phyloP scores from a whole-genome alignment of 108 stramenopile genomes.

The Skeletonema menzelii region DNA sequence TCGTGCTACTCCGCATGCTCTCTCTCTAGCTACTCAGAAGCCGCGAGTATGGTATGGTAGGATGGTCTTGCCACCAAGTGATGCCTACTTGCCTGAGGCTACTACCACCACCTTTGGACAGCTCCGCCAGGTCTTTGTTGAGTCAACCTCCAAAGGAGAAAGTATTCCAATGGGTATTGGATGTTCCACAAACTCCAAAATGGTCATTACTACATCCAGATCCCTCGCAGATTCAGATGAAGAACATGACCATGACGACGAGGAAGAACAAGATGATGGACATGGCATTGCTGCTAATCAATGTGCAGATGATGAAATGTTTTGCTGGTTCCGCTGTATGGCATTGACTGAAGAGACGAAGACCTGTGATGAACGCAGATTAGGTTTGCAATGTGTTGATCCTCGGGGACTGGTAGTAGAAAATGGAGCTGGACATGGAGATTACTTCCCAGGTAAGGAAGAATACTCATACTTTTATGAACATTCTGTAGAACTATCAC shows the following conservation, averaged over 20 bases:
- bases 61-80: slow-evolving; percentile 81
- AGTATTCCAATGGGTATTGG: slow-evolving; percentile 20
- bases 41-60: slow-evolving; percentile 85
- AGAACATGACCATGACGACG: too few species aligned
- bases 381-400: slow-evolving; percentile 65
- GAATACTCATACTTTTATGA: not conserved
- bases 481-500: not conserved
- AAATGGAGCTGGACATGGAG: slow-evolving; percentile 37
- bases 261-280: not conserved
- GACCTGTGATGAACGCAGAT: slow-evolving; percentile 52
- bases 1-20: slow-evolving; percentile 72
- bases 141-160: slow-evolving; percentile 14
- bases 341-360: slow-evolving; percentile 34
- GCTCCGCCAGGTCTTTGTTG: slow-evolving; percentile 50
- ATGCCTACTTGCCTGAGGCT: slow-evolving; percentile 50
- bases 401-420: slow-evolving; percentile 49
- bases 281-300: not conserved
- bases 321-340: slow-evolving; percentile 88
- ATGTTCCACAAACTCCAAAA: slow-evolving; percentile 24
- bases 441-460: slow-evolving; percentile 43
- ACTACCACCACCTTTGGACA: slow-evolving; percentile 55
- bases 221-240: slow-evolving; percentile 45
- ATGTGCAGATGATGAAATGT: slow-evolving; percentile 62
- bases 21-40: slow-evolving; percentile 14
- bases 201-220: slow-evolving; percentile 30